Conservation (phyloP, 2,329 filamentous ascomycete genomes). For the Nemania bipapillata region DNA sequence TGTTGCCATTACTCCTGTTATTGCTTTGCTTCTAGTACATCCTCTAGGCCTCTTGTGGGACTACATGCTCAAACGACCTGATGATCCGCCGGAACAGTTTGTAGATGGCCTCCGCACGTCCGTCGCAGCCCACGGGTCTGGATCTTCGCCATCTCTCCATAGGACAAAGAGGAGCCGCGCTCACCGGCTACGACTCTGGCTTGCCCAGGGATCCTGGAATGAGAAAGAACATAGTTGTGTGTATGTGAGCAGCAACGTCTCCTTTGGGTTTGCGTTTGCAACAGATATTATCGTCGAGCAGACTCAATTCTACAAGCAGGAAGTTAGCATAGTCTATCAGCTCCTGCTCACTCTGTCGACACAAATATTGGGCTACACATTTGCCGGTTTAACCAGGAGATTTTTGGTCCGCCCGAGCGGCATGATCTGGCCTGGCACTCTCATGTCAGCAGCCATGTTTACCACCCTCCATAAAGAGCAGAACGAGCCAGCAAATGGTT, state of each 20-base stretch:
- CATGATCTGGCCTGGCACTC: slow-evolving; percentile 91
- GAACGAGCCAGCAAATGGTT: slow-evolving; percentile 83
- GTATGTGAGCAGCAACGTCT: slow-evolving; percentile 89
- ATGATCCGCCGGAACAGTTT: slow-evolving; percentile 66
- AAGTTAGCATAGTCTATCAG: slow-evolving; percentile 80
- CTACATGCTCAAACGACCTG: slow-evolving; percentile 69
- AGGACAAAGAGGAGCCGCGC: slow-evolving; percentile 49
- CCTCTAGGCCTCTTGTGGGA: slow-evolving; percentile 86
- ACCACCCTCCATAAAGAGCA: slow-evolving; percentile 85
- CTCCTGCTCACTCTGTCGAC: slow-evolving; percentile 85
- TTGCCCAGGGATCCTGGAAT: slow-evolving; percentile 84
- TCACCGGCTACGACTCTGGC: slow-evolving; percentile 72
- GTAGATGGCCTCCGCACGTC: slow-evolving; percentile 61
- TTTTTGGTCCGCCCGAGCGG: slow-evolving; percentile 86
- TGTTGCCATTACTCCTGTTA: slow-evolving; percentile 88
- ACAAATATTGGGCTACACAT: slow-evolving; percentile 86
- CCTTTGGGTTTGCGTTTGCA: slow-evolving; percentile 88
- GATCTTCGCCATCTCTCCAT: slow-evolving; percentile 23
- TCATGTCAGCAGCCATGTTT: slow-evolving; percentile 91
- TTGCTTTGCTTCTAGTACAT: slow-evolving; percentile 84
- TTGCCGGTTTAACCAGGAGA: slow-evolving; percentile 81
- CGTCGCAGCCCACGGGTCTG: slow-evolving; percentile 16
- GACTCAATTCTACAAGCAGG: slow-evolving; percentile 87
- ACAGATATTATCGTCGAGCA: slow-evolving; percentile 92
- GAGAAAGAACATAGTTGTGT: slow-evolving; percentile 90